Evolutionary conservation across 2,329 filamentous ascomycete genomes (phyloP).

Genomic region (Aspergillus novoparasiticus): DNA sequence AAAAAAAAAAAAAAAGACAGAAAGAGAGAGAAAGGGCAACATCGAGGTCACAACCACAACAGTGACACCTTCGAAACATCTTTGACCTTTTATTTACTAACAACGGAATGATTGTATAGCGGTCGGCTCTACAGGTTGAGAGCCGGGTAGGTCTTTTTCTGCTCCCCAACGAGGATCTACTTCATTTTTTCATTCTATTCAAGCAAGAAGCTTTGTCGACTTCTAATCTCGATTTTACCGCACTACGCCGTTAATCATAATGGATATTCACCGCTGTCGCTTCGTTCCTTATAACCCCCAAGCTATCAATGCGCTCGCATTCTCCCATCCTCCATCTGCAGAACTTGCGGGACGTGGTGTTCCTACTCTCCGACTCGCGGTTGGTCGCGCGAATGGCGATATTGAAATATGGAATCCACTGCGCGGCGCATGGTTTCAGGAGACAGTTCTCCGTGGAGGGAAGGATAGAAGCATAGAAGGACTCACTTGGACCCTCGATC

Average conservation of each 20-base stretch:
- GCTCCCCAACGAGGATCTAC: conserved; percentile 1
- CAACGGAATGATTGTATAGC: conserved; percentile 26
- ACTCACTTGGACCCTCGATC: conserved; percentile 86
- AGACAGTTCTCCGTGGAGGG: conserved; percentile 80
- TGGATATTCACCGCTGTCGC: conserved; percentile 97
- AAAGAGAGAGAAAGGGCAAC: conserved; percentile 14
- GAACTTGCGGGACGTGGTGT: conserved; percentile 51
- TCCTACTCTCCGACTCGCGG: conserved; percentile 73
- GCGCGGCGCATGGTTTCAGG: conserved; percentile 83
- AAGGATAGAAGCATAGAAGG: conserved; percentile 87
- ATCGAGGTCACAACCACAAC: conserved; percentile 11
- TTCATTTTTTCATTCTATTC: background rate
- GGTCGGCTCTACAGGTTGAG: conserved; percentile 24
- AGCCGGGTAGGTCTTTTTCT: conserved; percentile 18
- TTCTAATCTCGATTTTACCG: conserved; percentile 9
- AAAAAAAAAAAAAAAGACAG: conserved; percentile 19
- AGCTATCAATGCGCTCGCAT: conserved; percentile 91
- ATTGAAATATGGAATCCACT: conserved; percentile 97
- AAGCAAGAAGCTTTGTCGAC: conserved; percentile 10
- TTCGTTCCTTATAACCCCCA: conserved; percentile 92
- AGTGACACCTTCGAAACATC: background rate
- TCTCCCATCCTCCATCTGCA: conserved; percentile 71
- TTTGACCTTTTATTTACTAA: background rate
- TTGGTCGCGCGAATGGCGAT: conserved; percentile 91
- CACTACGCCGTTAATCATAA: conserved; percentile 41